Evolutionary conservation across 352 stramenopile species (phyloP), one percentile per base, ranked within the genome.

Genomic region (Peronospora destructor): DNA sequence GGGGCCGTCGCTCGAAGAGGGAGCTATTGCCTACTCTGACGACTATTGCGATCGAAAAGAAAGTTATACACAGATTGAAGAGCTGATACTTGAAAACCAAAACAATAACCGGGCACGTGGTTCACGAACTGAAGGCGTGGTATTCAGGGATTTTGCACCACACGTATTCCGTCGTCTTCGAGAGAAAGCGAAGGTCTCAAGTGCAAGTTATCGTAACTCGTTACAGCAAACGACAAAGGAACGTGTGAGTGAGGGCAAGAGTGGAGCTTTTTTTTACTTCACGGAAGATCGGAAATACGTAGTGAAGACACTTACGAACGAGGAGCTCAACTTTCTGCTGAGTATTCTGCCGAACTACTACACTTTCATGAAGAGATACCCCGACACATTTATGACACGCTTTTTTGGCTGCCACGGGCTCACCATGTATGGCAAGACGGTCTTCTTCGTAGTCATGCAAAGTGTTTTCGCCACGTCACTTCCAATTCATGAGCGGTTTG

Each of bases 401-500:
- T 89, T 88, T 51, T 87, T 88, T 47, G 81, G 81, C 35, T 87
- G 76, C 43, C 78, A 91, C 32, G 74, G 73, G 9, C 69, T 91
- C 43, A 91, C 77, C 16, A 91, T 91, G 81, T 87, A 88, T 51
- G 76, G 77, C 59, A 91, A 89, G 36, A 87, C 76, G 1, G 74
- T 91, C 1, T 87, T 85, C 54, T 91, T 91, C 48, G 78, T 91
- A 32, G 77, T 88, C 30, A 89, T 91, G 78, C 77, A 89, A 45
- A 89, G 75, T 39, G 78, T 91, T 0, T 91, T 91, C 41, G 73
- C 86, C 44, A 86, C 78, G 9, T 80, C 68, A 19, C 56, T 85
- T 11, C 73, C 85, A 35, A 91, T 91, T 32, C 81, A 91, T 59
- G 76, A 88, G 48, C 73, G 78, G 0, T 91, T 89, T 35, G 81